Conservation (phyloP, 2,329 filamentous ascomycete genomes). For the Alternaria viburni region DNA sequence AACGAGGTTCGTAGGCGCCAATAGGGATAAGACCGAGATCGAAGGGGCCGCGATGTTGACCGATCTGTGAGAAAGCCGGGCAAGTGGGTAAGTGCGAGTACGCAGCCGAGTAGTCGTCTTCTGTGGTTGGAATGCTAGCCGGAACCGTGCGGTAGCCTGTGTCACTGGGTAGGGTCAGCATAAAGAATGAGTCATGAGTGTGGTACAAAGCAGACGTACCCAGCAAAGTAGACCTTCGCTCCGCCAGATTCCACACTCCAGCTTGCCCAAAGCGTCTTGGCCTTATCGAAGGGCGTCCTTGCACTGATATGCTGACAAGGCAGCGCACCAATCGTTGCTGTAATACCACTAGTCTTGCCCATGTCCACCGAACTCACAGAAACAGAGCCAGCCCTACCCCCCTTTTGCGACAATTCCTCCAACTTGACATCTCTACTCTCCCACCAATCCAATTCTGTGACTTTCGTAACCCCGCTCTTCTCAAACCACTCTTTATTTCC, state of each 20-base stretch:
- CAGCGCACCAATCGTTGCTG: constrained; percentile 75
- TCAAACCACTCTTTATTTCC: constrained; percentile 85
- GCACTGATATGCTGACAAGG: constrained; percentile 85
- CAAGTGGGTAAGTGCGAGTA: constrained; percentile 71
- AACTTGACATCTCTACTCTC: constrained; percentile 78
- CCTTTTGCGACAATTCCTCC: constrained; percentile 35
- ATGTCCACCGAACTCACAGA: constrained; percentile 8
- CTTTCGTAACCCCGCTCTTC: constrained; percentile 70
- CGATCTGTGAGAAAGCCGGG: constrained; percentile 86
- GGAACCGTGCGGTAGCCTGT: constrained; percentile 88
- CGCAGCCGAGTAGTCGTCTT: constrained; percentile 74
- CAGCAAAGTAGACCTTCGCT: constrained; percentile 83
- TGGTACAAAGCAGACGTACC: constrained; percentile 49
- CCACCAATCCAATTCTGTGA: constrained; percentile 97
- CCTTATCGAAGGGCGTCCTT: constrained; percentile 71
- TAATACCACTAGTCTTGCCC: constrained; percentile 57
- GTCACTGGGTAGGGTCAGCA: constrained; percentile 64
- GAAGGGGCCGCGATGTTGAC: constrained; percentile 79
- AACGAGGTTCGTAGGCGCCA: constrained; percentile 80
- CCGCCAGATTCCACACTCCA: constrained; percentile 79
- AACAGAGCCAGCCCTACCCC: constrained; percentile 8
- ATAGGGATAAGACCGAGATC: constrained; percentile 93
- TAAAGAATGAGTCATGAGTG: not conserved
- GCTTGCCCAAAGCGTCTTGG: constrained; percentile 83
- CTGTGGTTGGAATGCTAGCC: constrained; percentile 60